Conservation (phyloP, 331 rosid species). For the Telfairia occidentalis region DNA sequence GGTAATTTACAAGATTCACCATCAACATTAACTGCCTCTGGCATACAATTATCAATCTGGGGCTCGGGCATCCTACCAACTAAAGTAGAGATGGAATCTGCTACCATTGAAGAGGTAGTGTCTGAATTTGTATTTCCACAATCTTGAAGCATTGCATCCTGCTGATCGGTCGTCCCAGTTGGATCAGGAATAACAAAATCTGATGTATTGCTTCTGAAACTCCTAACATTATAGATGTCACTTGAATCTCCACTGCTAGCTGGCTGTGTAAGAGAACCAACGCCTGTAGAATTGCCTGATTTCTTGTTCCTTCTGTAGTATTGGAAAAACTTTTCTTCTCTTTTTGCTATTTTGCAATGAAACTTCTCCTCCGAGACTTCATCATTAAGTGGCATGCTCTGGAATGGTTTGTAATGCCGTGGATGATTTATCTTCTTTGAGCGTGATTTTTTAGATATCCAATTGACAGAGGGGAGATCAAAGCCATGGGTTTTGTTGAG, state of each 20-base stretch:
- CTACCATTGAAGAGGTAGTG: constrained; percentile 15
- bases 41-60: constrained; percentile 21
- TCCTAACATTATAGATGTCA: constrained; percentile 20
- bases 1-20: constrained; percentile 19
- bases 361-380: constrained; percentile 23
- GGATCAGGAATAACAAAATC: constrained; percentile 21
- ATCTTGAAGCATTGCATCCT: constrained; percentile 27
- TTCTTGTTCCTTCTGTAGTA: constrained; percentile 81
- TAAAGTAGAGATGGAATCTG: constrained; percentile 16
- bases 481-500: constrained; percentile 30
- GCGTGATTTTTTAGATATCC: constrained; percentile 68
- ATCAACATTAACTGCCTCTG: constrained; percentile 20
- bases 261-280: constrained; percentile 22
- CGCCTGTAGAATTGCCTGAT: constrained; percentile 25
- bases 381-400: constrained; percentile 31
- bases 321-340: constrained; percentile 45
- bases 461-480: constrained; percentile 31
- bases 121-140: constrained; percentile 15
- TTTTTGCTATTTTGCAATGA: constrained; percentile 18
- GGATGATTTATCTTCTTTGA: constrained; percentile 43
- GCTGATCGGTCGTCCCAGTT: constrained; percentile 28
- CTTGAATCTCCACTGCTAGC: constrained; percentile 23
- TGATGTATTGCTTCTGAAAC: constrained; percentile 28
- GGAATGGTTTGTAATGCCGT: constrained; percentile 22
- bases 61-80: constrained; percentile 21